Evolutionary conservation across 2,329 filamentous ascomycete species (phyloP).

Genomic region (Alternaria angustiovoidea): DNA sequence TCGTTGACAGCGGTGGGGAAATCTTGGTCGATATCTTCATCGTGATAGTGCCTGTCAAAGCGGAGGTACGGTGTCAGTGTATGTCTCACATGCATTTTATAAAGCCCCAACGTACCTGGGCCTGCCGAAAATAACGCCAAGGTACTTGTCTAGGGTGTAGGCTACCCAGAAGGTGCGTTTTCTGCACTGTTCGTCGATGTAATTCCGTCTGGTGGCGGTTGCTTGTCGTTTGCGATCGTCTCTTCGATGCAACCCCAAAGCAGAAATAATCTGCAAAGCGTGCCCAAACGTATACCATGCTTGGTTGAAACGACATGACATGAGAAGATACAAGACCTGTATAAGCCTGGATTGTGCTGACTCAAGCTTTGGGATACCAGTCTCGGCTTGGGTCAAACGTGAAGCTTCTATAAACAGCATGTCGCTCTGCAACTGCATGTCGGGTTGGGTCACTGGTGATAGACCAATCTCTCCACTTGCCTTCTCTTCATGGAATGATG

Average conservation of each 20-base stretch:
- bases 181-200: constrained; percentile 60
- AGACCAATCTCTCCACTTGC: constrained; percentile 34
- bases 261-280: constrained; percentile 60
- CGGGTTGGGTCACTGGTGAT: constrained; percentile 34
- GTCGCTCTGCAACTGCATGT: constrained; percentile 44
- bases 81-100: too few species aligned
- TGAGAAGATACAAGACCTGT: constrained; percentile 65
- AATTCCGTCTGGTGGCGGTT: constrained; percentile 41
- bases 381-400: constrained; percentile 55
- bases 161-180: constrained; percentile 69
- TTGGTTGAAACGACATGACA: constrained; percentile 65
- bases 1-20: constrained; percentile 66
- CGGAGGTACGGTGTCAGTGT: too few species aligned
- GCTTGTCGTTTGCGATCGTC: constrained; percentile 40
- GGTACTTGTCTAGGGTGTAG: constrained; percentile 68
- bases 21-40: constrained; percentile 69
- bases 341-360: constrained; percentile 64
- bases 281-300: constrained; percentile 68
- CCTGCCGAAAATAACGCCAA: constrained; percentile 45
- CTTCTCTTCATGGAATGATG: constrained; percentile 57
- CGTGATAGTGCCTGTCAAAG: constrained; percentile 49
- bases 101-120: background rate
- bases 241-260: constrained; percentile 53
- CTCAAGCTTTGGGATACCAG: constrained; percentile 62
- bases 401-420: constrained; percentile 53